Evolutionary conservation across 2,329 filamentous ascomycete genomes (phyloP), one percentile per base, ranked within the genome.

Genomic region (Diplodia scrobiculata): DNA sequence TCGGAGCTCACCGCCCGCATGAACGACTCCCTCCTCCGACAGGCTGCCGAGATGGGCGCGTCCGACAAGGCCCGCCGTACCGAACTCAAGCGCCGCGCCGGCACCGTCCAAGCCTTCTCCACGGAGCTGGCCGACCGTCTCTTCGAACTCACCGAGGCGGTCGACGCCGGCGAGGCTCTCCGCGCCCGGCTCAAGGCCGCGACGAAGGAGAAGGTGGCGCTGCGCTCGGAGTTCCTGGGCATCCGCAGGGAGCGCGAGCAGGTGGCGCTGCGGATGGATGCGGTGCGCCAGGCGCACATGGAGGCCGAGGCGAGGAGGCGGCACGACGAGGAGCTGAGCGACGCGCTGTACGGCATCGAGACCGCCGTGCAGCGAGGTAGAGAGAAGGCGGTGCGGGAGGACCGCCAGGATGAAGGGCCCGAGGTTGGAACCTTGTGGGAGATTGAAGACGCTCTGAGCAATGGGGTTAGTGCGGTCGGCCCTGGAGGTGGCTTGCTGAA

Each of bases 141-240:
- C 2, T 79, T 84, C 53, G 80, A 82, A 51, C 73, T 85, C 32
- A 84, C 82, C 67, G 82, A 83, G 68, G 79, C 83, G 25, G 78
- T 84, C 2, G 81, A 85, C 67, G 80, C 81, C 63, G 80, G 83
- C 53, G 81, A 79, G 66, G 74, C 78, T 2, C 77, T 84, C 27
- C 78, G 79, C 29, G 75, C 79, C 59, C 79, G 81, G 66, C 70
- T 82, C 53, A 81, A 79, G 66, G 76, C 72, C 68, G 79, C 77
- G 68, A 81, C 78, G 72, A 79, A 75, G 68, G 80, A 78, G 71
- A 81, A 79, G 73, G 75, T 74, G 68, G 75, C 78, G 38, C 68
- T 84, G 62, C 78, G 83, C 32, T 79, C 76, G 50, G 79, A 81
- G 41, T 78, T 84, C 58, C 75, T 84, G 38, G 76, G 76, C 21